Conservation (phyloP, 2,329 filamentous ascomycete species). For the Helotiales sp. region DNA sequence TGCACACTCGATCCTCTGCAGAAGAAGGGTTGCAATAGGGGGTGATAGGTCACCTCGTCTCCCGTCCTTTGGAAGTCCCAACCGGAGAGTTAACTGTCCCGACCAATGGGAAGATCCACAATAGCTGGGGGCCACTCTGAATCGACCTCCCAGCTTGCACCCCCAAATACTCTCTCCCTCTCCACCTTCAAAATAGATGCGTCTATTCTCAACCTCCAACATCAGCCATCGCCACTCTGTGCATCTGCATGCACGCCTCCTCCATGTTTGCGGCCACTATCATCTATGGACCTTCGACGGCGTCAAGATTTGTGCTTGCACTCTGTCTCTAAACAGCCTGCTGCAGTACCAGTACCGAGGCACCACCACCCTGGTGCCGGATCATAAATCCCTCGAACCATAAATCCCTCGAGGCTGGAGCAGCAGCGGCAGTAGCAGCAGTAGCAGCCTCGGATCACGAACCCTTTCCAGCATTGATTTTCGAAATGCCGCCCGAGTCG, state of each 20-base stretch:
- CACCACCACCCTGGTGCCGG: neutral
- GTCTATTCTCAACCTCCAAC: neutral
- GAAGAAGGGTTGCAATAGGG: no score
- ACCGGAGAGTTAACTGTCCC: neutral
- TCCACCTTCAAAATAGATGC: neutral
- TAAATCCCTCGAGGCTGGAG: neutral
- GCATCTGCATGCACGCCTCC: neutral
- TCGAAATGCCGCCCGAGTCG: neutral
- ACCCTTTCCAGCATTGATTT: neutral
- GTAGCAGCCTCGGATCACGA: neutral
- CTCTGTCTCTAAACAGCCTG: neutral
- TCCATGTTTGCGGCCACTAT: neutral
- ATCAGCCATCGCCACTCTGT: neutral
- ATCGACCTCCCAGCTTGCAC: neutral
- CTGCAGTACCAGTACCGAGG: neutral
- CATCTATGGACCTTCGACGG: neutral
- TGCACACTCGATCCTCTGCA: no score
- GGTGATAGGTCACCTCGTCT: neutral
- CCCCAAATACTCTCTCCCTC: neutral
- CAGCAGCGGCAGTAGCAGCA: no score
- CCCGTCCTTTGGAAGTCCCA: neutral
- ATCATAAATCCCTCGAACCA: neutral
- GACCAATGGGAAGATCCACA: neutral
- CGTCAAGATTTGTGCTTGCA: neutral
- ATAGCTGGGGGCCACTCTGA: neutral